Percentiles rank a stretch among this genome's conserved stretches.
These are phyloP conservation scores for Astragalus glycyphyllos DNA, from an alignment of 306 rosid species.

Conservation along the genomic window DNA sequence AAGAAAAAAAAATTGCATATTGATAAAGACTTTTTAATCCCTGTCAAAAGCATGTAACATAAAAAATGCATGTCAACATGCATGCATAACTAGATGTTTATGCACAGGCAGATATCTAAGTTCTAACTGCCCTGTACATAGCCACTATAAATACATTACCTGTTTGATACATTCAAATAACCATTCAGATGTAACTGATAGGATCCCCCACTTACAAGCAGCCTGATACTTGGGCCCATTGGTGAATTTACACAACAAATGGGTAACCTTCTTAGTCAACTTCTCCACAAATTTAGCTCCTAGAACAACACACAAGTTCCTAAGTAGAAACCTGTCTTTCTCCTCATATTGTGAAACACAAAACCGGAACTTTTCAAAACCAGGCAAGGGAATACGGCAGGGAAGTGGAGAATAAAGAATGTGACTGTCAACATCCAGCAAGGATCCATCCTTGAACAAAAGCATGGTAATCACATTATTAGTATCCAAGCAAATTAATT, in stretches of 20 bases:
- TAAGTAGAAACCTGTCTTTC: slow-evolving; percentile 72
- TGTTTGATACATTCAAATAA: slow-evolving; percentile 90
- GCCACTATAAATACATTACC: slow-evolving; percentile 60
- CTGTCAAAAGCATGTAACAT: slow-evolving; percentile 21
- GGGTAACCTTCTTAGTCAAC: slow-evolving; percentile 83
- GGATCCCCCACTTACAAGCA: slow-evolving; percentile 86
- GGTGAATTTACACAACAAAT: slow-evolving; percentile 82
- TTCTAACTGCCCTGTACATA: slow-evolving; percentile 15
- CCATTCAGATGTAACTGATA: slow-evolving; percentile 75
- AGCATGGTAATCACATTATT: slow-evolving; percentile 35
- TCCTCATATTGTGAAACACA: slow-evolving; percentile 95
- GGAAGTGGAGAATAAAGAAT: slow-evolving; percentile 95
- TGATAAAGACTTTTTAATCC: slow-evolving; percentile 6
- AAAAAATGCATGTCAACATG: slow-evolving; percentile 32
- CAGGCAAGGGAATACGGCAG: slow-evolving; percentile 80
- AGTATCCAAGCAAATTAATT: slow-evolving; percentile 33
- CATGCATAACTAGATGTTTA: slow-evolving; percentile 27
- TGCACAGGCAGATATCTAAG: slow-evolving; percentile 33
- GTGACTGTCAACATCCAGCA: slow-evolving; percentile 78
- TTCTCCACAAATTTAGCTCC: slow-evolving; percentile 85
- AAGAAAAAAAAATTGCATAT: slow-evolving; percentile 36
- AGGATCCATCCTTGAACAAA: slow-evolving; percentile 72
- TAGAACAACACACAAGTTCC: slow-evolving; percentile 86
- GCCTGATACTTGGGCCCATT: slow-evolving; percentile 85
- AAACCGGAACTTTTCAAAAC: slow-evolving; percentile 78